These are phyloP conservation scores for Chlamydomonas sp. DNA, from an alignment of 139 green algal species.

Conservation along the genomic window DNA sequence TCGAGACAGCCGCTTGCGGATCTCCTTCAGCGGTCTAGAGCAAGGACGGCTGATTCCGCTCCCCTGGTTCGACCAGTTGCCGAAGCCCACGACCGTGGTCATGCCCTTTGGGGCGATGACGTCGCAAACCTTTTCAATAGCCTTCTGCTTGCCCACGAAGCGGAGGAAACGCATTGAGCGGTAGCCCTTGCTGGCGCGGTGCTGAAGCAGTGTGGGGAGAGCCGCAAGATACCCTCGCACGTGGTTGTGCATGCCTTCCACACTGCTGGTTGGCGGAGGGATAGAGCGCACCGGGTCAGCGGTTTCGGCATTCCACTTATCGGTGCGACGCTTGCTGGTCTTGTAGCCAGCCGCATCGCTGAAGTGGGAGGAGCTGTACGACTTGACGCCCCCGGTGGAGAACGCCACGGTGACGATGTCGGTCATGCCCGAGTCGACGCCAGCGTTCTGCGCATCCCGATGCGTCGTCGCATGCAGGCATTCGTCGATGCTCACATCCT, in stretches of 20 bases:
- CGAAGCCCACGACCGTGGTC: neutral
- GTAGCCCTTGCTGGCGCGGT: neutral
- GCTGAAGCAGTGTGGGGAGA: neutral
- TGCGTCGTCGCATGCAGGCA: too few species aligned
- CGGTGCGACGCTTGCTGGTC: too few species aligned
- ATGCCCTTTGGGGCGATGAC: neutral
- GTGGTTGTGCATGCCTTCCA: neutral
- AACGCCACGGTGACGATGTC: too few species aligned
- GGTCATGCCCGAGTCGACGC: too few species aligned
- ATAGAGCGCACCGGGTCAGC: neutral
- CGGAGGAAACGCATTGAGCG: neutral
- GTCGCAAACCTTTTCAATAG: neutral
- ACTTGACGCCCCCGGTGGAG: too few species aligned
- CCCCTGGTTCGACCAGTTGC: neutral
- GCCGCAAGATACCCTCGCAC: neutral
- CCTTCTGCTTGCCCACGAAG: neutral
- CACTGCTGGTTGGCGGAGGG: neutral
- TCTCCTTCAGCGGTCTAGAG: neutral
- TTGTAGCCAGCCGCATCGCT: too few species aligned
- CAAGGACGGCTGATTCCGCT: neutral
- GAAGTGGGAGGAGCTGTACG: too few species aligned
- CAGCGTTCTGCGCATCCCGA: too few species aligned
- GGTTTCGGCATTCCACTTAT: neutral
- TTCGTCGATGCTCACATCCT: too few species aligned
- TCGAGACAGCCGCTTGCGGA: neutral